phyloP scores from a whole-genome alignment of 2,329 filamentous ascomycete species.

The Botrytis cinerea region DNA sequence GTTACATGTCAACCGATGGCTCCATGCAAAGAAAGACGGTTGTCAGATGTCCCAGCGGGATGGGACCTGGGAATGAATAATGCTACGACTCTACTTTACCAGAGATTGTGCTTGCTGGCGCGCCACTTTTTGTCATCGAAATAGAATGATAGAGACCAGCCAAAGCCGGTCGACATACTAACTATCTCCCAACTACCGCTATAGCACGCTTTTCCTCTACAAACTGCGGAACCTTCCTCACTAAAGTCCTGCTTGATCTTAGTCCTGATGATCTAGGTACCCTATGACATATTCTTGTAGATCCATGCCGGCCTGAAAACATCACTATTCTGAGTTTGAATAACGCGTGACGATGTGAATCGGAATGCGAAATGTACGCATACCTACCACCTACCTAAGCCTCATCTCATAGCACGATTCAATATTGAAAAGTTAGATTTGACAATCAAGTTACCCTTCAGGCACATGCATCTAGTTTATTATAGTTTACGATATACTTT shows the following conservation, averaged over 20 bases:
- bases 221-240: not conserved
- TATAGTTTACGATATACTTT: not conserved
- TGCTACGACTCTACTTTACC: slow-evolving; percentile 5
- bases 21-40: slow-evolving; percentile 8
- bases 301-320: not conserved
- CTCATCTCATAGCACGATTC: not conserved
- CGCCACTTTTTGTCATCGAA: not conserved
- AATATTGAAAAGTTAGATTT: not conserved
- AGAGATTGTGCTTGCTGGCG: slow-evolving; percentile 8
- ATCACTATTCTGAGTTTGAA: not conserved
- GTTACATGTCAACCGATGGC: slow-evolving; percentile 15
- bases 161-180: not conserved
- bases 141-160: not conserved
- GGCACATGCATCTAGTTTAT: not conserved
- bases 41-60: slow-evolving; percentile 17
- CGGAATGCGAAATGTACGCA: not conserved
- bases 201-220: not conserved
- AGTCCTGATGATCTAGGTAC: not conserved
- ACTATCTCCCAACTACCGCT: not conserved
- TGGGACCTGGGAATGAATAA: slow-evolving; percentile 14
- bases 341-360: not conserved
- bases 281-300: not conserved
- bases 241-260: not conserved
- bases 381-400: not conserved
- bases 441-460: not conserved